Evolutionary conservation across 305 asterid species (phyloP).

Genomic region (Andrographis paniculata): DNA sequence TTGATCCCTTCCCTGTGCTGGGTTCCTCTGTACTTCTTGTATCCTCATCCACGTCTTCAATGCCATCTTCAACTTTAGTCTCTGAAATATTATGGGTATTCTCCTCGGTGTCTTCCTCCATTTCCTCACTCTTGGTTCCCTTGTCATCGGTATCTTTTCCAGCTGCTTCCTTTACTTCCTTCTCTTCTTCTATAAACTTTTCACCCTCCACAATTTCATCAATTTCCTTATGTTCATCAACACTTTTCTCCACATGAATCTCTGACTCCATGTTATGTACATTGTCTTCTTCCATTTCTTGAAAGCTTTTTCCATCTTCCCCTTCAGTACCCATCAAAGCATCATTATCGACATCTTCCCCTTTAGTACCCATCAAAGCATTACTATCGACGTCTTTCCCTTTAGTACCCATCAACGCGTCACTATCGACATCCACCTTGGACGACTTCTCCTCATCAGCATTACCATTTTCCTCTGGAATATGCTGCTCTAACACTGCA

Average conservation of each 20-base stretch:
- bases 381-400: constrained; percentile 33
- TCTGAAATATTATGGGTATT: not conserved
- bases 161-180: not conserved
- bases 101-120: not conserved
- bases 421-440: constrained; percentile 24
- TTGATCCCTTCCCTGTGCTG: constrained; percentile 25
- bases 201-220: not conserved
- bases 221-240: not conserved
- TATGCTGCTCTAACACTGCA: constrained; percentile 34
- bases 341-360: not conserved
- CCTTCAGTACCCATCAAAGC: not conserved
- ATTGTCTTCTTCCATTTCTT: not conserved
- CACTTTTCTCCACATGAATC: not conserved
- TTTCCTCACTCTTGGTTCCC: not conserved
- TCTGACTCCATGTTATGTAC: not conserved
- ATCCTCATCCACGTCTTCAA: constrained; percentile 11
- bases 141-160: not conserved
- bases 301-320: not conserved
- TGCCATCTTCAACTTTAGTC: not conserved
- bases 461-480: constrained; percentile 37
- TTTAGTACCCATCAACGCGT: no score
- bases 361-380: no score
- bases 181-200: not conserved
- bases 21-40: constrained; percentile 26
- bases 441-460: constrained; percentile 19